Conservation (phyloP, 2,329 filamentous ascomycete genomes). For the Hypoxylon sp. region DNA sequence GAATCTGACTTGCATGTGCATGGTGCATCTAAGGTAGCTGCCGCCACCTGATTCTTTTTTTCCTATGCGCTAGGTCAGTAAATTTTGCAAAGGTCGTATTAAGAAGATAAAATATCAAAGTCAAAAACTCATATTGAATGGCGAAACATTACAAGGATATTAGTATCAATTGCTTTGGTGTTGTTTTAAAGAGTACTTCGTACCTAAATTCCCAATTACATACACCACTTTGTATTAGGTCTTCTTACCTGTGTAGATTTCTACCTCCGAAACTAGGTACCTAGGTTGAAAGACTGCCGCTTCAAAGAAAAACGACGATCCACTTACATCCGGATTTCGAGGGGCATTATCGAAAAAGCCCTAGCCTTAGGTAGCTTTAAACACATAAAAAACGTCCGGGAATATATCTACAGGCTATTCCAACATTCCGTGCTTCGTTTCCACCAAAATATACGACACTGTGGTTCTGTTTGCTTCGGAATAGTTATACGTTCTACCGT, state of each 20-base stretch:
- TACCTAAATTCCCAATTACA: too few relatives aligned
- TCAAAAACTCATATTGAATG: neutral
- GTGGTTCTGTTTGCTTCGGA: conserved; percentile 18
- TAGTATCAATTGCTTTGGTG: too few relatives aligned
- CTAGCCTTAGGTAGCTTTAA: too few relatives aligned
- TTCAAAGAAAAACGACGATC: neutral
- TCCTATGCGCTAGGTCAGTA: neutral
- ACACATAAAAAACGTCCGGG: neutral
- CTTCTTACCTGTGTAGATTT: too few relatives aligned
- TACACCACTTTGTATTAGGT: too few relatives aligned
- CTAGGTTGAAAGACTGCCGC: neutral
- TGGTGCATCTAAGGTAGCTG: conserved; percentile 5
- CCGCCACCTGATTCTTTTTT: neutral
- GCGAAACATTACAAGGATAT: neutral
- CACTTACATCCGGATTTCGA: neutral
- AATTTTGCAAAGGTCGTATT: neutral
- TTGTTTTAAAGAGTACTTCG: too few relatives aligned
- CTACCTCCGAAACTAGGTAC: neutral
- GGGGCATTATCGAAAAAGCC: neutral
- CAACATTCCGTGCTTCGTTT: conserved; percentile 1
- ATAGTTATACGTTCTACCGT: neutral
- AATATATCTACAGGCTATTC: conserved; percentile 1
- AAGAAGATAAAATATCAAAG: neutral
- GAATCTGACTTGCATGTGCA: conserved; percentile 18
- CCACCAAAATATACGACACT: conserved; percentile 12